Evolutionary conservation across 176 grass and related monocot genomes (phyloP), one percentile per base, ranked within the genome.

Genomic region (Avena atlantica): DNA sequence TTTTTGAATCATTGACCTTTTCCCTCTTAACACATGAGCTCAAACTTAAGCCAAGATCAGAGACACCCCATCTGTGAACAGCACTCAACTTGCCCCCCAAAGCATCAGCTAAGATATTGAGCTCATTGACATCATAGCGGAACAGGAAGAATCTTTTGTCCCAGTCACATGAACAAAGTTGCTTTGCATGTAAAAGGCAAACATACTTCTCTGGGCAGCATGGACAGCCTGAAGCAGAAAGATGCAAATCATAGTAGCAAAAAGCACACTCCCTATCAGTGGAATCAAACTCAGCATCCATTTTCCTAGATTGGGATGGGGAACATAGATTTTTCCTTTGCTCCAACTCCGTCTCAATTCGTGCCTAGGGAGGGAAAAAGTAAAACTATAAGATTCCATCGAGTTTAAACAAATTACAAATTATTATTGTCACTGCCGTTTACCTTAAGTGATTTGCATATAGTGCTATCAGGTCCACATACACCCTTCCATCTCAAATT

Each of bases 161-260:
- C 92, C 90, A 93, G 57, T 90, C 93, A 85, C 96, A 98, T 47
- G 75, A 94, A 53, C 96, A 96, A 55, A 98, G 89, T 49, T 94
- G 87, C 83, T 96, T 92, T 91, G 90, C 92, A 74, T 98, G 96
- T 74, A 87, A 52, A 25, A 98, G 90, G 71, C 93, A 98, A 87
- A 80, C 68, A 56, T 91, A 98, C 65, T 84, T 92, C 12, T 96
- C 89, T 62, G 85, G 81, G 49, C 86, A 92, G 75, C 93, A 98
- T 48, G 80, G 57, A 76, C 94, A 98, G 56, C 94, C 78, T 58
- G 78, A 90, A 80, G 96, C 93, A 81, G 96, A 96, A 77, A 98
- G 90, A 88, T 96, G 87, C 59, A 98, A 86, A 93, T 98, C 93
- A 81, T 96, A 98, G 90, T 94, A 93, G 85, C 96, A 98, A 40